These are phyloP conservation scores for Cladophialophora psammophila DNA, from an alignment of 2,329 filamentous ascomycete species.

Conservation along the genomic window DNA sequence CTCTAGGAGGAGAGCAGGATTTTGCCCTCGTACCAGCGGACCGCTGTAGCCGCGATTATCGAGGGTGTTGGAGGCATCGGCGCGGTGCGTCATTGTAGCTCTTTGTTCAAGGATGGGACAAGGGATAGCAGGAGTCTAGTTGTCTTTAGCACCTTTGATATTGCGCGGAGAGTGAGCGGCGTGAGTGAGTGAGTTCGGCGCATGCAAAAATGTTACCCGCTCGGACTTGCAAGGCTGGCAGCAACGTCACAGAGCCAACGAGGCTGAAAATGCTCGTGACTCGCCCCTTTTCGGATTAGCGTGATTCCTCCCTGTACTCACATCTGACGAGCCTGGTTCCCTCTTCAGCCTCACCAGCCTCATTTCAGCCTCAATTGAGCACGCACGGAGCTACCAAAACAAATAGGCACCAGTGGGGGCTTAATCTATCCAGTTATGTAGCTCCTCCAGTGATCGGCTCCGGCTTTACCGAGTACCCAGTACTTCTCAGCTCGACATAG, in stretches of 20 bases:
- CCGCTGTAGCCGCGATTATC: constrained; percentile 87
- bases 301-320: neutral
- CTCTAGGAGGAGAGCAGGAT: constrained; percentile 94
- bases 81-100: constrained; percentile 68
- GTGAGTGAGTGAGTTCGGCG: too few relatives aligned
- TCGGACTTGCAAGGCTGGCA: neutral
- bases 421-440: too few relatives aligned
- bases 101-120: neutral
- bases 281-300: neutral
- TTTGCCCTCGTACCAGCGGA: constrained; percentile 82
- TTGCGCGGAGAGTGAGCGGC: neutral
- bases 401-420: too few relatives aligned
- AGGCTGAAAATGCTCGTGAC: too few relatives aligned
- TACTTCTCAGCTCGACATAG: too few relatives aligned
- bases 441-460: too few relatives aligned
- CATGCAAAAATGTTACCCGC: neutral
- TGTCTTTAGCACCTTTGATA: neutral
- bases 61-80: constrained; percentile 78
- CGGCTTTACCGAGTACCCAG: too few relatives aligned
- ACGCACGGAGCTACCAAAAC: too few relatives aligned
- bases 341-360: too few relatives aligned
- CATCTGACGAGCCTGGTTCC: too few relatives aligned
- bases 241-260: neutral
- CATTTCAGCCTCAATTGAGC: too few relatives aligned
- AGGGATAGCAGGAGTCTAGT: neutral